Base-by-base conservation (phyloP, 257 asterid species). In the Rhazya stricta region DNA sequence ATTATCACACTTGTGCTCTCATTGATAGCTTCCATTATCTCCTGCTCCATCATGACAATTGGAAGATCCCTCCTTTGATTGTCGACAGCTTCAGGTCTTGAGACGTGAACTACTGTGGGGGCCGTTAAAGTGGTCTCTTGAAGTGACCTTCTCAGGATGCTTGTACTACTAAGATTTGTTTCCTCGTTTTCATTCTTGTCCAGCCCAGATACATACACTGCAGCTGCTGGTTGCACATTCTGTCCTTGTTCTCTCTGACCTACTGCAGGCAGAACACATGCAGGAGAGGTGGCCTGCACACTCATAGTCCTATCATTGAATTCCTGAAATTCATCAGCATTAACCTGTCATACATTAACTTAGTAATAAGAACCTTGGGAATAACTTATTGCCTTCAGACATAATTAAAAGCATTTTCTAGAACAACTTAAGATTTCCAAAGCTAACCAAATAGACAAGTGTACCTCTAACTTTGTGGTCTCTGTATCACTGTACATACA, bases 1-100 rank as follows among this genome's bases (percentile, higher is more conserved):
- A 94, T 84, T 74, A 94, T 92, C 66, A 92, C 89, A 86, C 90
- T 82, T 66, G 67, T 73, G 69, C 88, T 89, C 75, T 86, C 88
- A 71, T 87, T 88, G 62, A 94, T 85, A 65, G 96, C 96, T 87
- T 94, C 99, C 97, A 92, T 94, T 83, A 92, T 89, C 84, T 94
- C 99, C 82, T 91, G 96, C 89, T 94, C 99, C 97, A 87, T 91
- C 98, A 91, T 92, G 76, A 94, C 93, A 79, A 94, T 91, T 7
- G 97, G 99, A 78, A 94, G 94, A 79, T 84, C 85, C 76, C 50
- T 86, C 82, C 97, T 87, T 76, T 86, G 92, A 77, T 85, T 78
- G 78, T 92, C 96, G 61, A 90, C 95, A 67, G 84, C 92, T 85
- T 84, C 82, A 34, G 99, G 93, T 78, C 99, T 89, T 70, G 87